Evolutionary conservation across 495 filamentous ascomycete genomes (phyloP).

Genomic region (Sordaria brevicollis): DNA sequence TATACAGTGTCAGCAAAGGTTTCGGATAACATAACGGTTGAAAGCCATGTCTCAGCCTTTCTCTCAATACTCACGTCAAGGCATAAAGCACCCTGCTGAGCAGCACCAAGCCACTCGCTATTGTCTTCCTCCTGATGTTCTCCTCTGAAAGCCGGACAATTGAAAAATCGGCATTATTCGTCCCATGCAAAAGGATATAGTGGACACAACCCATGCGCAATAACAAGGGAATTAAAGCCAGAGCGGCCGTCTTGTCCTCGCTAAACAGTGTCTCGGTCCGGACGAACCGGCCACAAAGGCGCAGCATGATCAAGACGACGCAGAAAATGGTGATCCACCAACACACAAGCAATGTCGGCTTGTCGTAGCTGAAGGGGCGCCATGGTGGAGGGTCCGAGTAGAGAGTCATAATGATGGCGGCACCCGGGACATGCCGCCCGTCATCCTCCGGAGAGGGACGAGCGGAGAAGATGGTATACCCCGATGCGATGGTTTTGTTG

Average conservation of each 20-base stretch:
- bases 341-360: constrained; percentile 75
- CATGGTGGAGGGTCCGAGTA: constrained; percentile 51
- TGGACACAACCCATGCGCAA: constrained; percentile 80
- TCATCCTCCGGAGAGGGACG: constrained; percentile 55
- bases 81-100: constrained; percentile 58
- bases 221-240: constrained; percentile 68
- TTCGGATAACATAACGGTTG: background rate
- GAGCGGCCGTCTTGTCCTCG: constrained; percentile 80
- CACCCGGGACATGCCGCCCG: constrained; percentile 33
- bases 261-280: constrained; percentile 70
- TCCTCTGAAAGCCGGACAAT: constrained; percentile 31
- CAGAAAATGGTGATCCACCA: constrained; percentile 91
- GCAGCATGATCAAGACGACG: constrained; percentile 65
- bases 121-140: constrained; percentile 37
- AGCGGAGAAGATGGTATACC: constrained; percentile 23
- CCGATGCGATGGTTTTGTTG: background rate
- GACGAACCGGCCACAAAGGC: constrained; percentile 68
- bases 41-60: background rate
- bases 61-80: constrained; percentile 39
- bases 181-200: constrained; percentile 72
- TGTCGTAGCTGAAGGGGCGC: constrained; percentile 46
- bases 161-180: constrained; percentile 61
- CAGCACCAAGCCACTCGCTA: constrained; percentile 58
- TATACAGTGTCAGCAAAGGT: constrained; percentile 20
- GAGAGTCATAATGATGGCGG: constrained; percentile 34